phyloP scores from a whole-genome alignment of 1,139 yeast genomes.

The Groenewaldozyma sp. region DNA sequence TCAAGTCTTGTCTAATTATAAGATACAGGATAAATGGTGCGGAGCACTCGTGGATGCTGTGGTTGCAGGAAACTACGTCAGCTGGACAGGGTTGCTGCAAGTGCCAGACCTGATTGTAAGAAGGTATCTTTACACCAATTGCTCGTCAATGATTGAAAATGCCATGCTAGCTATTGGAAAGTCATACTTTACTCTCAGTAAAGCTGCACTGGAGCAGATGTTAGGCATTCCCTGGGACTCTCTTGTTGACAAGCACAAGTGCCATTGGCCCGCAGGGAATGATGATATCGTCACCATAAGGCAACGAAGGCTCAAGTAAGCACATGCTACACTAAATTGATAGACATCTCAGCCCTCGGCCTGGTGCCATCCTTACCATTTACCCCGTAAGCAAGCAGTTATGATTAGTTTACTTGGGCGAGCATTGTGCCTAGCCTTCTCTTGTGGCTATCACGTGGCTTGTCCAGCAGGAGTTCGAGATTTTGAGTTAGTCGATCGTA shows the following conservation, averaged over 20 bases:
- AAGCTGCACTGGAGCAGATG: conserved; percentile 9
- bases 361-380: too few relatives aligned
- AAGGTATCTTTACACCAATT: conserved; percentile 9
- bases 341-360: too few relatives aligned
- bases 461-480: too few relatives aligned
- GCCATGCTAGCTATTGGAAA: conserved; percentile 12
- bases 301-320: background rate
- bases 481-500: too few relatives aligned
- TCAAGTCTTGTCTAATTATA: conserved; percentile 4
- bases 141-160: conserved; percentile 5
- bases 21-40: conserved; percentile 7
- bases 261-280: conserved; percentile 8
- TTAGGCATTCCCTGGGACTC: conserved; percentile 12
- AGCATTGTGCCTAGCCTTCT: too few relatives aligned
- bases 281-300: conserved; percentile 1
- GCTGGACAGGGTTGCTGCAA: conserved; percentile 10
- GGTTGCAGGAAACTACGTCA: conserved; percentile 10
- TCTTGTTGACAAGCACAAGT: conserved; percentile 4
- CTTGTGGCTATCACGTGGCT: too few relatives aligned
- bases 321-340: too few relatives aligned
- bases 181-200: conserved; percentile 13
- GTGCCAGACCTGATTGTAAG: conserved; percentile 10
- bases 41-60: conserved; percentile 12
- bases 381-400: too few relatives aligned
- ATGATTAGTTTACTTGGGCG: too few relatives aligned